phyloP scores from a whole-genome alignment of 345 rosid genomes.

The Aethionema arabicum region DNA sequence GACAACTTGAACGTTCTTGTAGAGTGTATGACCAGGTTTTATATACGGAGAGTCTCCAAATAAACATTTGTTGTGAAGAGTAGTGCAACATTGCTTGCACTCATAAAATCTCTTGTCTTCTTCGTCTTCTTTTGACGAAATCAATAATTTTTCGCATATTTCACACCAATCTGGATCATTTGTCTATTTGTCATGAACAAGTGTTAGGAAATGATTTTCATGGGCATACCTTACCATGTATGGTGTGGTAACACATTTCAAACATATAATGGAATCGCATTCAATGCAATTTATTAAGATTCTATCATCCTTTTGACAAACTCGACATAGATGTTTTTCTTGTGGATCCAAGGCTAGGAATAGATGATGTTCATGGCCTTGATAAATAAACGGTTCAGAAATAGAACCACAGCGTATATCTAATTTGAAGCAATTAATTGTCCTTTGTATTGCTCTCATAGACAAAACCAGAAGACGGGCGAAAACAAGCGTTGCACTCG shows the following conservation, averaged over 20 bases:
- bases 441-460: too few species aligned
- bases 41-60: not conserved
- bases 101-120: too few species aligned
- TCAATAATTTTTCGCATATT: too few species aligned
- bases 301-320: not conserved
- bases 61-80: not conserved
- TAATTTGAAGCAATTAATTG: not conserved
- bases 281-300: not conserved
- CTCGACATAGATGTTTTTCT: not conserved
- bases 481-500: too few species aligned
- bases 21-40: not conserved
- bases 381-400: conserved; percentile 7
- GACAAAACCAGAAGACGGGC: not conserved
- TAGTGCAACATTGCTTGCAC: not conserved
- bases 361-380: not conserved
- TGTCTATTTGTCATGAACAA: not conserved
- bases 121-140: too few species aligned
- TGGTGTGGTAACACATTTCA: not conserved
- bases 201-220: conserved; percentile 5
- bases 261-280: not conserved
- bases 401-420: not conserved
- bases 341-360: not conserved
- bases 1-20: not conserved
- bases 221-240: not conserved
- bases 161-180: not conserved